A percentile compares a stretch with the other conserved stretches of the same genome.
Conservation (phyloP, 352 stramenopile genomes). For the Phytophthora cryptogea region DNA sequence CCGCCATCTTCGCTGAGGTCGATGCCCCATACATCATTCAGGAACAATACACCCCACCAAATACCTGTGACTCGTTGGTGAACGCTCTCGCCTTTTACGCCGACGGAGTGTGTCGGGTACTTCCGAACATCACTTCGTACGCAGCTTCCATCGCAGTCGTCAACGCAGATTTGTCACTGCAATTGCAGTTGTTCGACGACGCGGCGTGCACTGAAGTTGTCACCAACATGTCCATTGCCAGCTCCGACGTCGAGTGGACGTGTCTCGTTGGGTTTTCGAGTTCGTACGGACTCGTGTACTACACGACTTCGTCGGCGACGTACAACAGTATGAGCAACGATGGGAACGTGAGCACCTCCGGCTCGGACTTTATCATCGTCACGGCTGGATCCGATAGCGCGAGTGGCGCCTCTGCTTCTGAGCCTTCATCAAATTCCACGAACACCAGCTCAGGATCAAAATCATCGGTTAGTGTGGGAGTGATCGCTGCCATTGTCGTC, state of each 20-base stretch:
- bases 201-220: conserved; percentile 10
- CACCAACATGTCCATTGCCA: conserved; percentile 10
- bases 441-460: neutral
- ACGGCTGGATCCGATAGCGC: conserved; percentile 7
- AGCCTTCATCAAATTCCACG: neutral
- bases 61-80: conserved; percentile 20
- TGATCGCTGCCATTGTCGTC: conserved; percentile 24
- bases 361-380: conserved; percentile 22
- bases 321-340: conserved; percentile 13
- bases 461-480: conserved; percentile 18
- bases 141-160: conserved; percentile 14
- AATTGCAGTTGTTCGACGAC: conserved; percentile 24
- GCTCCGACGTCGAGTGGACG: conserved; percentile 17
- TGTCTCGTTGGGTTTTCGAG: conserved; percentile 21
- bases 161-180: conserved; percentile 13
- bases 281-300: conserved; percentile 23
- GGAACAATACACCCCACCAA: conserved; percentile 24
- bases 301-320: conserved; percentile 15
- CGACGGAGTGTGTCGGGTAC: conserved; percentile 17
- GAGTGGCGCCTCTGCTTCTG: neutral
- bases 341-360: conserved; percentile 7
- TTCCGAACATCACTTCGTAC: conserved; percentile 21
- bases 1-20: conserved; percentile 13
- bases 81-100: conserved; percentile 25
- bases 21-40: conserved; percentile 25